phyloP scores from a whole-genome alignment of 805 yeast species.

The Phaffomyces opuntiae region DNA sequence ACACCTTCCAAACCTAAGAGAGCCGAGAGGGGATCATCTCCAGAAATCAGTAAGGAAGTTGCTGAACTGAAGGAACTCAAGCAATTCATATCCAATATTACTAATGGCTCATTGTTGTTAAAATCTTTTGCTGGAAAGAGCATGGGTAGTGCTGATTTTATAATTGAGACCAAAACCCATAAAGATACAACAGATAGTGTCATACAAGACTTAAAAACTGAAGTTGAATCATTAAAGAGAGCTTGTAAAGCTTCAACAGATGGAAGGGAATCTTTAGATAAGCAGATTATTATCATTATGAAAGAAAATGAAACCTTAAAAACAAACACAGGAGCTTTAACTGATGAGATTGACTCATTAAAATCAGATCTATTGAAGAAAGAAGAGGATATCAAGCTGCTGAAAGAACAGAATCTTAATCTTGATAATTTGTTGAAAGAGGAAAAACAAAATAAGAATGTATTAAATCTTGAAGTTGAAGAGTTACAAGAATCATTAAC shows the following conservation, averaged over 20 bases:
- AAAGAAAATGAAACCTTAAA: background rate
- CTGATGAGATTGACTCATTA: background rate
- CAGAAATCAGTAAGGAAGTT: conserved; percentile 7
- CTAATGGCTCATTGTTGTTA: conserved; percentile 8
- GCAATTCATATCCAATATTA: conserved; percentile 6
- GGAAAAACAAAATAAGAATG: background rate
- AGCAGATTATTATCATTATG: background rate
- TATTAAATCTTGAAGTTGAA: too few species aligned
- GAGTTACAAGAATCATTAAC: too few species aligned
- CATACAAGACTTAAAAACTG: too few species aligned
- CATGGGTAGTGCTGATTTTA: too few species aligned
- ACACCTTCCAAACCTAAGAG: conserved; percentile 19
- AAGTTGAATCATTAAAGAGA: too few species aligned
- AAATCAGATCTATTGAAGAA: background rate
- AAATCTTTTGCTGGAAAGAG: too few species aligned
- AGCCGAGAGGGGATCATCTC: background rate
- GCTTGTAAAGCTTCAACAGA: too few species aligned
- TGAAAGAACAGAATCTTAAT: background rate
- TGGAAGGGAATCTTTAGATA: too few species aligned
- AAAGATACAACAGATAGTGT: too few species aligned
- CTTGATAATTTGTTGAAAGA: background rate
- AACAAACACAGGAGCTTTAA: background rate
- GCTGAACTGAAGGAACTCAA: conserved; percentile 17
- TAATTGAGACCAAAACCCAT: too few species aligned
- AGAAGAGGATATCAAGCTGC: background rate